Conservation (phyloP, 2,329 filamentous ascomycete genomes). For the Pezizomycotina sp. region DNA sequence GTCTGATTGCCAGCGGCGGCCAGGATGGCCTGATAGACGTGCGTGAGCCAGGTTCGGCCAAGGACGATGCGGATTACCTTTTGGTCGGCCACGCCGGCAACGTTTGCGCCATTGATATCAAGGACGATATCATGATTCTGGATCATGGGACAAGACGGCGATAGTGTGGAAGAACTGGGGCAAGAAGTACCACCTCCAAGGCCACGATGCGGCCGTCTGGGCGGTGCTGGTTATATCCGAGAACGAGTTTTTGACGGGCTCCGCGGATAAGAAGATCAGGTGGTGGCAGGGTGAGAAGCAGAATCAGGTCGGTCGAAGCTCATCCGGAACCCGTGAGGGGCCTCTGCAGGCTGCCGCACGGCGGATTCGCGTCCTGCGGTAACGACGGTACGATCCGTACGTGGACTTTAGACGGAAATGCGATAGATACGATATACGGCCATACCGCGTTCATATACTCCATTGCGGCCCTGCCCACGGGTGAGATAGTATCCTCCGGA, state of each 20-base stretch:
- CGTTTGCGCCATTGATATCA: conserved; percentile 70
- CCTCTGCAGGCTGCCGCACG: conserved; percentile 61
- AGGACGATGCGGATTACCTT: conserved; percentile 57
- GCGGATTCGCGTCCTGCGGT: conserved; percentile 81
- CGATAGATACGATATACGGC: conserved; percentile 61
- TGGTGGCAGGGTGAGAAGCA: conserved; percentile 58
- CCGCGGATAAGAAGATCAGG: conserved; percentile 71
- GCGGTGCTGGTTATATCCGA: conserved; percentile 72
- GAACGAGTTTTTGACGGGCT: conserved; percentile 71
- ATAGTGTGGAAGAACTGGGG: conserved; percentile 85
- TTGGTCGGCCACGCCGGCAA: conserved; percentile 77
- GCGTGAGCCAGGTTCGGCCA: conserved; percentile 47
- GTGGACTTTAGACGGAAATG: conserved; percentile 65
- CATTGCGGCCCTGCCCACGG: conserved; percentile 57
- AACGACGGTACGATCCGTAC: conserved; percentile 76
- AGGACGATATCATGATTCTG: conserved; percentile 61
- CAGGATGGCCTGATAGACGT: conserved; percentile 90
- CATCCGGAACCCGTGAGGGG: conserved; percentile 74
- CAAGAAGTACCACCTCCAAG: conserved; percentile 50
- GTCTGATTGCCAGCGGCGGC: conserved; percentile 66
- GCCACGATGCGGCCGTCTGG: conserved; percentile 75
- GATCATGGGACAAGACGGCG: conserved; percentile 72
- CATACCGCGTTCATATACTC: conserved; percentile 95
- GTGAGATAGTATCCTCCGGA: conserved; percentile 76
- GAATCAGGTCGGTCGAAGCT: conserved; percentile 45